Percentiles rank a stretch among this genome's conserved stretches.
phyloP scores from a whole-genome alignment of 116 monocot species.

The Iris pallida region DNA sequence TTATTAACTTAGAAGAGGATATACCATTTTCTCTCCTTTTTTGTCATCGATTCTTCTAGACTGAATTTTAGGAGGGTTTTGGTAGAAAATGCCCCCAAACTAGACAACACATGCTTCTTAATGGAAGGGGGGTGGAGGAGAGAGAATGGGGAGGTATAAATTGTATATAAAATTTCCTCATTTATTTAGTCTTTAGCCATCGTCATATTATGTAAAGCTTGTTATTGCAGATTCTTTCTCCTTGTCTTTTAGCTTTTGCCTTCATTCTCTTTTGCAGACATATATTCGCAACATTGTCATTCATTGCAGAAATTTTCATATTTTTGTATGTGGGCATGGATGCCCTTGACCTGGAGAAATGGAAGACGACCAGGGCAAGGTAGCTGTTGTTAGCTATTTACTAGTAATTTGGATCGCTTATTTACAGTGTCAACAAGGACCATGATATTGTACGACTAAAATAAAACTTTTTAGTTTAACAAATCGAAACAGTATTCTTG shows the following conservation, averaged over 20 bases:
- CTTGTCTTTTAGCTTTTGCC: not conserved
- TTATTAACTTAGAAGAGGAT: too few relatives aligned
- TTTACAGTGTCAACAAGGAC: not conserved
- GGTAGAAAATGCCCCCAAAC: too few relatives aligned
- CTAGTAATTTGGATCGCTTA: too few relatives aligned
- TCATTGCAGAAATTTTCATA: conserved; percentile 65
- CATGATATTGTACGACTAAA: not conserved
- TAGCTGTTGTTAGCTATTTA: conserved; percentile 1
- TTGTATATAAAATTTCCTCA: too few relatives aligned
- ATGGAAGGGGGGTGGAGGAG: too few relatives aligned
- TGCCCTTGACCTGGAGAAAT: conserved; percentile 61
- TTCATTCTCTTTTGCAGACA: conserved; percentile 29
- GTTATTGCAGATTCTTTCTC: not conserved
- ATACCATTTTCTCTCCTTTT: too few relatives aligned
- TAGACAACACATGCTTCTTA: too few relatives aligned
- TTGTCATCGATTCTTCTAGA: too few relatives aligned
- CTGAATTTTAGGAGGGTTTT: too few relatives aligned
- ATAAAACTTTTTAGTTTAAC: not conserved
- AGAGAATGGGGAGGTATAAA: too few relatives aligned
- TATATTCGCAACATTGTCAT: conserved; percentile 56
- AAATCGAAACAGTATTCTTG: too few relatives aligned
- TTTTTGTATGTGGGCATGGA: conserved; percentile 73
- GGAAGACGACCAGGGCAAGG: conserved; percentile 52
- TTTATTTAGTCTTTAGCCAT: too few relatives aligned
- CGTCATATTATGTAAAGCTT: not conserved